Percentiles rank a stretch among this genome's conserved stretches.
These are phyloP conservation scores for Microthlaspi erraticum DNA, from an alignment of 345 rosid species.

Conservation along the genomic window DNA sequence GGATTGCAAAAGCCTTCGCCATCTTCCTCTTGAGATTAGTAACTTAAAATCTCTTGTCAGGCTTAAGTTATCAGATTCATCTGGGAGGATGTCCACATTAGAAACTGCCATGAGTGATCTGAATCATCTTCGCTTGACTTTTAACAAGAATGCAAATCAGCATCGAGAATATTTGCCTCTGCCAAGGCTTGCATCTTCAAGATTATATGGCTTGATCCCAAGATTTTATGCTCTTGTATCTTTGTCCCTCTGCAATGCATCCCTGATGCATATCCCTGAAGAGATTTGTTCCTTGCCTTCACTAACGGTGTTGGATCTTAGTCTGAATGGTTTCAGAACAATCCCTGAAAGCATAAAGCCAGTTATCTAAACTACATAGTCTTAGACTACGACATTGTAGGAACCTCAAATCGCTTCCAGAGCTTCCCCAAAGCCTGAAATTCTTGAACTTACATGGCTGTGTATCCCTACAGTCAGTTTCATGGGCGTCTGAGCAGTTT, in stretches of 20 bases:
- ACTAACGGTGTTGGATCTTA: conserved; percentile 12
- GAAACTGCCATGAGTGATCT: not conserved
- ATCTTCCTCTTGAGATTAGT: not conserved
- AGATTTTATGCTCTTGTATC: conserved; percentile 18
- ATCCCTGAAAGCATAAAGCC: conserved; percentile 18
- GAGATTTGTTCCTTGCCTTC: conserved; percentile 2
- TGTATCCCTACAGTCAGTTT: conserved; percentile 5
- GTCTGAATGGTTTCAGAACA: conserved; percentile 12
- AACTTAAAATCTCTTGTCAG: not conserved
- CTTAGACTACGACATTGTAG: conserved; percentile 19
- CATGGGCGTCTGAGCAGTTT: not conserved
- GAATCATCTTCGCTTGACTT: not conserved
- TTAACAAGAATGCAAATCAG: not conserved
- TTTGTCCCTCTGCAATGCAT: conserved; percentile 17
- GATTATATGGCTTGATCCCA: conserved; percentile 15
- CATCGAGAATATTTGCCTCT: not conserved
- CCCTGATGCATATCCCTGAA: conserved; percentile 15
- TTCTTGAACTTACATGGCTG: conserved; percentile 22
- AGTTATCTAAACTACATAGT: not conserved
- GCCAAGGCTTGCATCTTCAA: not conserved
- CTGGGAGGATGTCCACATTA: not conserved
- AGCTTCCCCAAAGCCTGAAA: conserved; percentile 26
- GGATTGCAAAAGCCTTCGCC: conserved; percentile 11
- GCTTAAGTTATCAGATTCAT: not conserved
- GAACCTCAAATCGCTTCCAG: conserved; percentile 20